Evolutionary conservation across 2,329 filamentous ascomycete species (phyloP), one percentile per base, ranked within the genome.

Genomic region (Arthrobotrys iridis): DNA sequence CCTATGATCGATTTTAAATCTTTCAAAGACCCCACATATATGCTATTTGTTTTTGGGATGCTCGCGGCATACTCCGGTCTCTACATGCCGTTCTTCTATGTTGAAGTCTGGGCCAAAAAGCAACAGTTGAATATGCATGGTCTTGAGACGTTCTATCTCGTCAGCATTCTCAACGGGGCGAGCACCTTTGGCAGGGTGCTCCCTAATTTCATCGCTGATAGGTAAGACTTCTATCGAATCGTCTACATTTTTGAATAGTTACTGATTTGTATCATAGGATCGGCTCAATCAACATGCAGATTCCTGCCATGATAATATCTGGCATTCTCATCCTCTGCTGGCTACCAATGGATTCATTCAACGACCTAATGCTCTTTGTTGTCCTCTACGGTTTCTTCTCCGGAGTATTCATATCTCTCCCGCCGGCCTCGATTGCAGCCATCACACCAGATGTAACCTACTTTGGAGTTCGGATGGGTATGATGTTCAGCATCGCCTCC

Each of bases 81-180:
- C 20, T 86, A 86, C 78, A 82, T 85, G 48, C 82, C 84, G 3
- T 85, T 86, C 80, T 86, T 84, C 78, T 86, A 84, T 80, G 82
- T 85, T 77, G 66, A 71, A 46, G 65, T 76, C 6, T 66, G 71
- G 71, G 70, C 71, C 3, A 66, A 63, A 15, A 62, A 50, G 57
- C 59, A 65, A 52, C 59, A 65, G 3, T 43, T 70, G 10, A 45
- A 76, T 35, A 76, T 62, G 40, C 43, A 62, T 60, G 64, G 71
- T 15, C 57, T 77, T 28, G 65, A 76, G 55, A 80, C 82, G 13
- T 82, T 82, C 18, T 84, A 85, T 79, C 80, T 84, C 11, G 81
- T 86, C 33, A 80, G 82, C 18, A 79, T 84, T 58, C 80, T 86
- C 58, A 86, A 85, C 77, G 84, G 81, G 10, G 84, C 83, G 15